Conservation (phyloP, 805 yeast genomes). For the Sugiyamaella smithiae region DNA sequence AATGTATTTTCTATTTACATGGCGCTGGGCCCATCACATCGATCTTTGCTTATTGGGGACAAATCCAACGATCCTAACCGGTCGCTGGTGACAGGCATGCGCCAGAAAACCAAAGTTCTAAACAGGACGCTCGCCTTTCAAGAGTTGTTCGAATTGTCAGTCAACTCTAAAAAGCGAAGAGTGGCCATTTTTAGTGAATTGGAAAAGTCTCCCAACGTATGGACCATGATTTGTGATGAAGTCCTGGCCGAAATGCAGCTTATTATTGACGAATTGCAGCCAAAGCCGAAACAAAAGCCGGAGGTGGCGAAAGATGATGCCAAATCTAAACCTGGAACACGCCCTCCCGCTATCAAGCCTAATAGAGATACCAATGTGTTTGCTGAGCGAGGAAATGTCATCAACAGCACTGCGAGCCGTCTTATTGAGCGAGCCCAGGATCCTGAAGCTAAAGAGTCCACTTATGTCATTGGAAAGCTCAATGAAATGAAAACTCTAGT, state of each 20-base stretch:
- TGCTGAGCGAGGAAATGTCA: neutral
- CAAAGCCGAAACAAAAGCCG: neutral
- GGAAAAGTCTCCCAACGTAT: conserved; percentile 31
- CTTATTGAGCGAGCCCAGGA: conserved; percentile 27
- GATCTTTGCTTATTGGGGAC: conserved; percentile 30
- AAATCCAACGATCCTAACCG: conserved; percentile 35
- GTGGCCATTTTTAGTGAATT: conserved; percentile 35
- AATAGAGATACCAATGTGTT: conserved; percentile 6
- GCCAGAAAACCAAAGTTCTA: conserved; percentile 23
- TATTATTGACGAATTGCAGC: neutral
- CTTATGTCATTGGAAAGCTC: conserved; percentile 19
- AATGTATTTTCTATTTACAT: conserved; percentile 33
- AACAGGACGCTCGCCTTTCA: conserved; percentile 37
- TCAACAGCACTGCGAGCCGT: neutral
- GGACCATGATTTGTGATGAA: conserved; percentile 32
- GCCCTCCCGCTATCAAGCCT: neutral
- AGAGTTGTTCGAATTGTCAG: conserved; percentile 35
- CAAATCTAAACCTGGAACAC: too few relatives aligned
- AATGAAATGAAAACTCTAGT: neutral
- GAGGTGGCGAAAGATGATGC: neutral
- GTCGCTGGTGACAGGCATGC: conserved; percentile 38
- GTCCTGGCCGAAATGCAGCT: conserved; percentile 16
- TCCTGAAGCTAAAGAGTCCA: conserved; percentile 26
- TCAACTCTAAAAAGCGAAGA: conserved; percentile 32
- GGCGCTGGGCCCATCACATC: conserved; percentile 36